Conservation (phyloP, 140 eudicot genomes). For the Erigeron philadelphicus region DNA sequence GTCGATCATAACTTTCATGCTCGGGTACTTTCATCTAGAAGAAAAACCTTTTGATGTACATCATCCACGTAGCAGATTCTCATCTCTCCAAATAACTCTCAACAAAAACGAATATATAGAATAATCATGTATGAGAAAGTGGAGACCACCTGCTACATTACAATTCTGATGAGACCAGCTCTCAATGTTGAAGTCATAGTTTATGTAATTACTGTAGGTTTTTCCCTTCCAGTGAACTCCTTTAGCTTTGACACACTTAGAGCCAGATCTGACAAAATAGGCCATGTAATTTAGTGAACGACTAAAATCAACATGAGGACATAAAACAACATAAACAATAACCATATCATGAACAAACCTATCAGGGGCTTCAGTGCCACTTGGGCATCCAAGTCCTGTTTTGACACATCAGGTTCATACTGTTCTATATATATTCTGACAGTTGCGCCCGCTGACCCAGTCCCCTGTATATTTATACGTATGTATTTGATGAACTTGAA, state of each 20-base stretch:
- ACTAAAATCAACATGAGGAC: background rate
- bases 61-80: constrained; percentile 13
- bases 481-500: background rate
- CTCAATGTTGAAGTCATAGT: constrained; percentile 3
- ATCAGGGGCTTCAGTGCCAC: constrained; percentile 82
- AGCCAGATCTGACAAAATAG: constrained; percentile 61
- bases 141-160: constrained; percentile 35
- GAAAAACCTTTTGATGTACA: constrained; percentile 5
- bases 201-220: constrained; percentile 95
- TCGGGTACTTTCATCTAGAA: background rate
- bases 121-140: constrained; percentile 23
- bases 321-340: constrained; percentile 4
- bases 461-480: constrained; percentile 45
- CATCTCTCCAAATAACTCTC: constrained; percentile 16
- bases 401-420: constrained; percentile 88
- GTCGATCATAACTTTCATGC: no score
- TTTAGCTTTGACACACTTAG: constrained; percentile 75
- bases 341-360: constrained; percentile 38
- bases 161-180: constrained; percentile 14
- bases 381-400: constrained; percentile 91
- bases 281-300: constrained; percentile 6
- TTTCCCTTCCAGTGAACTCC: constrained; percentile 93
- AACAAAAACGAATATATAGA: constrained; percentile 20
- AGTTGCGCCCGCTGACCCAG: constrained; percentile 98
- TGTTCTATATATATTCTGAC: constrained; percentile 87